Evolutionary conservation across 208 protist species (phyloP), one percentile per base, ranked within the genome.

Genomic region (Acanthamoeba sp.): DNA sequence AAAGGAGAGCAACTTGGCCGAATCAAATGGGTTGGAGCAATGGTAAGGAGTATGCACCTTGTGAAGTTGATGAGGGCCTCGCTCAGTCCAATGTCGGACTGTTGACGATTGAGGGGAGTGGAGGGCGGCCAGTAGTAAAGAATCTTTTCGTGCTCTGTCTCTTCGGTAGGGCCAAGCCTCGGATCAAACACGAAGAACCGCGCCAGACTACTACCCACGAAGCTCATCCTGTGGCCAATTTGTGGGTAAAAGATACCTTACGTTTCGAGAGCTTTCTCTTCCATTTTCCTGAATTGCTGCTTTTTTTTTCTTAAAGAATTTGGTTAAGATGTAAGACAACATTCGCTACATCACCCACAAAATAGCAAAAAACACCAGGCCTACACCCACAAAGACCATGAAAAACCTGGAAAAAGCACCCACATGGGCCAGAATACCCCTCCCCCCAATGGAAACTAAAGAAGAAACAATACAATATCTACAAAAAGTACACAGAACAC

Each of bases 1-100:
- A 93, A 34, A n/a, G n/a, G n/a, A n/a, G n/a, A n/a, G n/a, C n/a
- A n/a, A n/a, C n/a, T n/a, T n/a, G n/a, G n/a, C n/a, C n/a, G n/a
- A n/a, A n/a, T n/a, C n/a, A 90, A 12, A 32, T 22, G 64, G 57
- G 40, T 18, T 73, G 64, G 5, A 29, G 42, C 16, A 94, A 50
- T 36, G 29, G 24, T 10, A 80, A 57, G 36, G 14, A 93, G 14
- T 91, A 16, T 24, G 52, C 52, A 96, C 96, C 87, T 78, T 50
- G 95, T 94, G 89, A 95, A 97, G 38, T 96, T 94, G 73, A 97
- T 62, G 48, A 96, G 87, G 29, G 91, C 96, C 91, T 97, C 96
- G 27, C 88, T 95, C 27, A 97, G 84, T 34, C 96, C 96, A 69
- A 97, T 91, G 32, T 93, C 45, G 36, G 76, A 89, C n/a, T 90